phyloP scores from a whole-genome alignment of 2,329 filamentous ascomycete species.

The Botrytis squamosa region DNA sequence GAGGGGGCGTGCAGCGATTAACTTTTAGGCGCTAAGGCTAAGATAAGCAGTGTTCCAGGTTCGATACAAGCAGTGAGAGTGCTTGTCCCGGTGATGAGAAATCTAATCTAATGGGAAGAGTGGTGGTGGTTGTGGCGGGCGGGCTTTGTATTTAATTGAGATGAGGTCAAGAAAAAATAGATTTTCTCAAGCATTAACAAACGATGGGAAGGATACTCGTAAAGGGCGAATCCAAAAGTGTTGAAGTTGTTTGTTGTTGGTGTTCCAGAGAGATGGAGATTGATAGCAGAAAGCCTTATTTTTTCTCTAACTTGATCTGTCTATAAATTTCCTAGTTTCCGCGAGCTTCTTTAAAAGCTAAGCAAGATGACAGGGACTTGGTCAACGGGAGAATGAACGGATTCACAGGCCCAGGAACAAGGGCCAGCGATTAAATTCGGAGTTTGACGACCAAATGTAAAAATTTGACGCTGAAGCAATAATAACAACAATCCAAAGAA shows the following conservation, averaged over 20 bases:
- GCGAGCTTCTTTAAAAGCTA: neutral
- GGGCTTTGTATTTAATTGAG: conserved; percentile 15
- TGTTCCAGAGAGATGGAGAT: neutral
- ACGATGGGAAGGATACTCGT: neutral
- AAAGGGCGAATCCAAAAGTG: neutral
- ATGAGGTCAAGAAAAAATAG: neutral
- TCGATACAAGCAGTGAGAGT: neutral
- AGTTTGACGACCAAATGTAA: neutral
- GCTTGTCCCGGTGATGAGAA: neutral
- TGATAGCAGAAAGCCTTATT: neutral
- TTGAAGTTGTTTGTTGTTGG: conserved; percentile 4
- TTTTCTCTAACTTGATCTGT: neutral
- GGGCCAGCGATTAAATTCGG: conserved; percentile 15
- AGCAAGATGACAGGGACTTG: neutral
- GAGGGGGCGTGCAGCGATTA: conserved; percentile 20
- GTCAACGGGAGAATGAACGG: neutral
- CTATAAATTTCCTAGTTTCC: conserved; percentile 1
- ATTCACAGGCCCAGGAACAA: neutral
- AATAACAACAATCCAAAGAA: neutral
- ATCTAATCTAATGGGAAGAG: neutral
- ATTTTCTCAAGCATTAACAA: neutral
- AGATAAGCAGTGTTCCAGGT: conserved; percentile 25
- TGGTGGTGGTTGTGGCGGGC: neutral
- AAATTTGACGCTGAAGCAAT: conserved; percentile 9
- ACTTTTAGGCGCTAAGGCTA: conserved; percentile 26